phyloP scores from a whole-genome alignment of 352 stramenopile genomes.

The Peronospora belbahrii region DNA sequence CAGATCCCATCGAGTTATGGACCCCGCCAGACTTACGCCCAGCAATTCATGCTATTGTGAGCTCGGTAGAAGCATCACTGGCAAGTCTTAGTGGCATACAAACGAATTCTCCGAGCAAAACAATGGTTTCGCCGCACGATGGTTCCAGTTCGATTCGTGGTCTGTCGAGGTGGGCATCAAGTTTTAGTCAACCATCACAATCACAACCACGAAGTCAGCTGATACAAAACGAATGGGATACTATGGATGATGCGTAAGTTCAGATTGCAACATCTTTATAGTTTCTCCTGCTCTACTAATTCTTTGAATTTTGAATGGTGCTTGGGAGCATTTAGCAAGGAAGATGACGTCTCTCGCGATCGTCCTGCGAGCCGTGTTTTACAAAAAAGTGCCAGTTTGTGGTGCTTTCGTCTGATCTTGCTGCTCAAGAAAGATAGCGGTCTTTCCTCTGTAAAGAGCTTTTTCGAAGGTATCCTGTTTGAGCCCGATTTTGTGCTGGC shows the following conservation, averaged over 20 bases:
- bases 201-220: conserved; percentile 8
- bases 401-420: conserved; percentile 66
- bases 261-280: background rate
- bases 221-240: conserved; percentile 24
- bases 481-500: conserved; percentile 62
- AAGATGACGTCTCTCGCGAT: conserved; percentile 23
- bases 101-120: background rate
- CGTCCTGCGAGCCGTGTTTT: conserved; percentile 17
- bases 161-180: conserved; percentile 19
- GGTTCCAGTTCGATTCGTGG: conserved; percentile 12
- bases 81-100: conserved; percentile 8
- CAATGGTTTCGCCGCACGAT: conserved; percentile 6
- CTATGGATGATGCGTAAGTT: conserved; percentile 37
- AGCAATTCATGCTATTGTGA: conserved; percentile 47
- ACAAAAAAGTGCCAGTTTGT: conserved; percentile 44
- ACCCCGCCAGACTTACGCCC: conserved; percentile 50
- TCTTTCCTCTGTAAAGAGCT: conserved; percentile 44
- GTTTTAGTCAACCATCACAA: background rate
- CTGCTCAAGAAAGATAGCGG: conserved; percentile 74
- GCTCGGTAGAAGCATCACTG: conserved; percentile 29
- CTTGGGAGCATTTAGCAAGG: conserved; percentile 9
- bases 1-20: conserved; percentile 49
- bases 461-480: conserved; percentile 38
- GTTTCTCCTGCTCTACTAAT: background rate
- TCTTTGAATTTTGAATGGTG: background rate